A percentile compares a stretch with the other conserved stretches of the same genome.
phyloP scores from a whole-genome alignment of 1,284 basidiomycete genomes.

The Ceratobasidium sp. region DNA sequence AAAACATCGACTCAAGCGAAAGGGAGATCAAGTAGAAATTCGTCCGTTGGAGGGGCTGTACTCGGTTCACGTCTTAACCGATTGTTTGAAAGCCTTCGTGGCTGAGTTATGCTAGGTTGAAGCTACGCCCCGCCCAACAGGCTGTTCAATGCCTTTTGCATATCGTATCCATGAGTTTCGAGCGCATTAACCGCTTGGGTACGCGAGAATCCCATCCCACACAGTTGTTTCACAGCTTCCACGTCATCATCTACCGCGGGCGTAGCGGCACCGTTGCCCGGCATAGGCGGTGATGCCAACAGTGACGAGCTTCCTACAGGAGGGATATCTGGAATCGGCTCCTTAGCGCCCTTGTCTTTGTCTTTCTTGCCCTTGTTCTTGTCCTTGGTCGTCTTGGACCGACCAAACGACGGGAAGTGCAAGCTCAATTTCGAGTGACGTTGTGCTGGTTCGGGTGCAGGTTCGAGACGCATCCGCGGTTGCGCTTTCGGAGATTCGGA shows the following conservation, averaged over 20 bases:
- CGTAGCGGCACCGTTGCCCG: slow-evolving; percentile 56
- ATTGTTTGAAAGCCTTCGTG: background rate
- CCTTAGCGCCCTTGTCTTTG: slow-evolving; percentile 50
- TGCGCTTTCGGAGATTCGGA: slow-evolving; percentile 57
- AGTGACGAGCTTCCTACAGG: slow-evolving; percentile 55
- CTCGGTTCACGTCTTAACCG: background rate
- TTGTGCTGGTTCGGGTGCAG: slow-evolving; percentile 59
- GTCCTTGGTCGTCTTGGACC: slow-evolving; percentile 59
- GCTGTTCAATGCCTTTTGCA: slow-evolving; percentile 74
- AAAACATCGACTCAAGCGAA: too few relatives aligned
- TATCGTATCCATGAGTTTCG: slow-evolving; percentile 74
- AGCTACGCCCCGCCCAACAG: slow-evolving; percentile 54
- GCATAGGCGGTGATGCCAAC: slow-evolving; percentile 52
- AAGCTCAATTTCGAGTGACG: slow-evolving; percentile 51
- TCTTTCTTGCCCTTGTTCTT: slow-evolving; percentile 54
- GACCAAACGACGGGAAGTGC: slow-evolving; percentile 74
- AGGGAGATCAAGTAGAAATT: slow-evolving; percentile 13
- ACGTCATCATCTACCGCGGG: slow-evolving; percentile 76
- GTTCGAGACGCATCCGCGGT: slow-evolving; percentile 2
- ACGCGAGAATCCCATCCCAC: slow-evolving; percentile 83
- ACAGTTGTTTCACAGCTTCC: slow-evolving; percentile 76
- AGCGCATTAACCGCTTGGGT: slow-evolving; percentile 77
- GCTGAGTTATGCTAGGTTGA: background rate
- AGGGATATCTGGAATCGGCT: slow-evolving; percentile 46
- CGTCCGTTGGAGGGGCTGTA: background rate